Evolutionary conservation across 805 yeast genomes (phyloP), one percentile per base, ranked within the genome.

Genomic region (Jamesozyma jinghongensis): DNA sequence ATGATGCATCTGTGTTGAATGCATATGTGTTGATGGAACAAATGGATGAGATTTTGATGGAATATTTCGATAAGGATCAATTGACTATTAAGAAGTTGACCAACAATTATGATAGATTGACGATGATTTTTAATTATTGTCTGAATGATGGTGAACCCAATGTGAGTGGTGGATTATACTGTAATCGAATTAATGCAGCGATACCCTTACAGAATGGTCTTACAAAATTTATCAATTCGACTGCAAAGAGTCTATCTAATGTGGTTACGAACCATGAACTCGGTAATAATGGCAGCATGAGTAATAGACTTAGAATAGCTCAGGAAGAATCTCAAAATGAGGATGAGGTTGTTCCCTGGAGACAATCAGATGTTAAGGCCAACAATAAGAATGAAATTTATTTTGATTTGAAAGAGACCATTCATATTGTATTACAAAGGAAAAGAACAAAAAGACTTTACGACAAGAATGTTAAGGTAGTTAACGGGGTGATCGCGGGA

Each of bases 371-470:
- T 36, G 56, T 79, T 4, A 73, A 77, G 47, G 81, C 83, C n/a
- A 74, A 71, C 48, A 77, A 85, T 57, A 79, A 79, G 48, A 86
- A 90, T 59, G 97, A 90, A 61, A 69, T 90, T 61, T 86, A 79
- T 57, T 81, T 90, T 7, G 97, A 92, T 61, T 57, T 92, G 5
- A 68, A 70, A 2, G 98, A 90, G 58, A 65, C 70, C 1, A 59
- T 84, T 14, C 72, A 71, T 46, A 71, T 81, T 29, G 69, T 81
- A 0, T 59, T 79, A 11, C 49, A 50, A 30, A 49, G 34, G 26
- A 27, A 29, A 17, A 26, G 37, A 19, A 18, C 12, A 3, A 36
- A 27, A n/a, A 29, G n/a, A 6, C 7, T 19, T 6, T 16, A 20
- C 3, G 26, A 27, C 8, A 20, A 38, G 6, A 18, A 16, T n/a